Evolutionary conservation across 2,329 filamentous ascomycete species (phyloP).

Genomic region (Penicillium sp.): DNA sequence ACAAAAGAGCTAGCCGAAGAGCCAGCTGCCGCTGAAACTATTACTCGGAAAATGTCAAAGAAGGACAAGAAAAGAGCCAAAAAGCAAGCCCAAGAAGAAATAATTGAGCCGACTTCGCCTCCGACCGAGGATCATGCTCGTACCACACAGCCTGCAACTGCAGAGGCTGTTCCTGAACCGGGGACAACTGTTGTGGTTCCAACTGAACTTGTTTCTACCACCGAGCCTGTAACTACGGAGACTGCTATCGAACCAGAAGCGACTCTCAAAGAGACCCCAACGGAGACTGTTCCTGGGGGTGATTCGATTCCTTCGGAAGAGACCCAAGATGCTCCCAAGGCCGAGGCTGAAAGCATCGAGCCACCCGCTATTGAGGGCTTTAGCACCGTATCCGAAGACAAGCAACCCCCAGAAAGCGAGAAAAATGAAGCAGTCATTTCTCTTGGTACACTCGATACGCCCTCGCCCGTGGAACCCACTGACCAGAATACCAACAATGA

Average conservation of each 20-base stretch:
- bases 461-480: not conserved
- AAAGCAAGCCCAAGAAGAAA: conserved; percentile 19
- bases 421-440: not conserved
- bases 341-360: not conserved
- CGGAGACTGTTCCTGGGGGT: not conserved
- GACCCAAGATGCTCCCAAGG: not conserved
- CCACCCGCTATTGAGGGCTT: not conserved
- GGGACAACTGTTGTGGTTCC: not conserved
- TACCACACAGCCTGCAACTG: not conserved
- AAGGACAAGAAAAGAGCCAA: conserved; percentile 32
- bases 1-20: conserved; percentile 12
- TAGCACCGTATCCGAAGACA: not conserved
- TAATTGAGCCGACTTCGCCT: conserved; percentile 1
- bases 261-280: not conserved
- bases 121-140: not conserved
- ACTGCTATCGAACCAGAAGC: not conserved
- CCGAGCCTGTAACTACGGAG: not conserved
- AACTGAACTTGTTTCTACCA: not conserved
- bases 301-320: not conserved
- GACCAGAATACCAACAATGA: not conserved
- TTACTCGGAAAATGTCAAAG: conserved; percentile 27
- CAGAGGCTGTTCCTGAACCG: not conserved
- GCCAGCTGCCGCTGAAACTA: conserved; percentile 4
- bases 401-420: not conserved
- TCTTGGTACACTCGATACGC: not conserved